These are phyloP conservation scores for Penicillium ochrochloron DNA, from an alignment of 495 filamentous ascomycete species.

Conservation along the genomic window DNA sequence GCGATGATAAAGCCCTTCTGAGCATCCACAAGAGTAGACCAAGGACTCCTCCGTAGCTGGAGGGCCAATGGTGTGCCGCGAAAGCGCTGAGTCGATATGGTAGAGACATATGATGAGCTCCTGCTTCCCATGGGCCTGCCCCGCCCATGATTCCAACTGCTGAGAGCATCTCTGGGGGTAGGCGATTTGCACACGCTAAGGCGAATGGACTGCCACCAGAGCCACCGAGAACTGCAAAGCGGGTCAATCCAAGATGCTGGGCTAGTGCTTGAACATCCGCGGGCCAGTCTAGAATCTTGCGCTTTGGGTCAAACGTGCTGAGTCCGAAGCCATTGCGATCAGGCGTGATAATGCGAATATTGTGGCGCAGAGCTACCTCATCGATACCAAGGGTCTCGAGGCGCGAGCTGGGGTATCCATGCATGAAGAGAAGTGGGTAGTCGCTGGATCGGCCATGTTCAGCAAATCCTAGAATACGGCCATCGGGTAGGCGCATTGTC, in stretches of 20 bases:
- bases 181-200: slow-evolving; percentile 45
- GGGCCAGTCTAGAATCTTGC: slow-evolving; percentile 45
- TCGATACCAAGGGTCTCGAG: slow-evolving; percentile 41
- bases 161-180: slow-evolving; percentile 38
- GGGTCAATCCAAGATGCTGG: slow-evolving; percentile 34
- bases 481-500: slow-evolving; percentile 42
- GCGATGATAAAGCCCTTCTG: slow-evolving; percentile 9
- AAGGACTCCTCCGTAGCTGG: slow-evolving; percentile 7
- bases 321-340: slow-evolving; percentile 53
- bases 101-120: slow-evolving; percentile 21
- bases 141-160: slow-evolving; percentile 43
- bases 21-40: slow-evolving; percentile 13
- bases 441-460: slow-evolving; percentile 43
- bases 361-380: slow-evolving; percentile 28
- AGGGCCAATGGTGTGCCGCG: slow-evolving; percentile 17
- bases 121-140: slow-evolving; percentile 35
- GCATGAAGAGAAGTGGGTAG: slow-evolving; percentile 46
- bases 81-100: slow-evolving; percentile 16
- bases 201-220: slow-evolving; percentile 54
- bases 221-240: slow-evolving; percentile 48
- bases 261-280: slow-evolving; percentile 44
- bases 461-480: slow-evolving; percentile 45
- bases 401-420: slow-evolving; percentile 50
- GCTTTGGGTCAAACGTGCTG: slow-evolving; percentile 42
- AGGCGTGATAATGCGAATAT: slow-evolving; percentile 42